Evolutionary conservation across 2,329 filamentous ascomycete species (phyloP), one percentile per base, ranked within the genome.

Genomic region (Dactylonectria macrodidyma): DNA sequence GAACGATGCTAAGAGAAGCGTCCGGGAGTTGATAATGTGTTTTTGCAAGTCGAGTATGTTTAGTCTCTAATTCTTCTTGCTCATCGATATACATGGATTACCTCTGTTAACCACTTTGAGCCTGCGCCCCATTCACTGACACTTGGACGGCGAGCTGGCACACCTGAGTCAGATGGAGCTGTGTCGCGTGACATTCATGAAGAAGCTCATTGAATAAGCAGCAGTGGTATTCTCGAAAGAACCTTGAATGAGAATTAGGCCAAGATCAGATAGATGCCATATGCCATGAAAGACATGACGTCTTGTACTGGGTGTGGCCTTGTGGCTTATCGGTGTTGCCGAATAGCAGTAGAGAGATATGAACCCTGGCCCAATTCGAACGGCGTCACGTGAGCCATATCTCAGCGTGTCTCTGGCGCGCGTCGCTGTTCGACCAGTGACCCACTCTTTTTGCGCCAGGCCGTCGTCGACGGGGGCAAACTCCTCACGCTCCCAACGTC

Each of bases 1-100:
- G 71, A 72, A 63, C 59, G 74, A 76, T 76, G 74, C 73, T 46
- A 66, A 70, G 73, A 64, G 73, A 72, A 69, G 72, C 73, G 71
- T 76, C 71, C 66, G 73, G 74, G 72, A 76, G 75, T 76, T 76
- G 74, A 73, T 67, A 60, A 60, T 76, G 69, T 63, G 64, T 63
- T 71, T 63, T 62, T 74, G 62, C 38, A 60, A 66, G 66, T 63
- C 50, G 48, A 66, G 58, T 59, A 66, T 62, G 56, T 71, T 66
- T 56, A 74, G 67, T 55, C 70, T 72, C 66, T 66, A 62, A 63
- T 68, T 64, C 50, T 59, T 36, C 54, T 60, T 65, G 38, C 54
- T 34, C 41, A 52, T 55, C 50, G 50, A 67, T 44, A 48, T 59
- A 38, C 48, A 62, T 59, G 48, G 22, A 59, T 57, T 48, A 52